Percentiles rank a stretch among this genome's conserved stretches.
Evolutionary conservation across 176 grass and related monocot genomes (phyloP).

Genomic region (Oropetium thomaeum): DNA sequence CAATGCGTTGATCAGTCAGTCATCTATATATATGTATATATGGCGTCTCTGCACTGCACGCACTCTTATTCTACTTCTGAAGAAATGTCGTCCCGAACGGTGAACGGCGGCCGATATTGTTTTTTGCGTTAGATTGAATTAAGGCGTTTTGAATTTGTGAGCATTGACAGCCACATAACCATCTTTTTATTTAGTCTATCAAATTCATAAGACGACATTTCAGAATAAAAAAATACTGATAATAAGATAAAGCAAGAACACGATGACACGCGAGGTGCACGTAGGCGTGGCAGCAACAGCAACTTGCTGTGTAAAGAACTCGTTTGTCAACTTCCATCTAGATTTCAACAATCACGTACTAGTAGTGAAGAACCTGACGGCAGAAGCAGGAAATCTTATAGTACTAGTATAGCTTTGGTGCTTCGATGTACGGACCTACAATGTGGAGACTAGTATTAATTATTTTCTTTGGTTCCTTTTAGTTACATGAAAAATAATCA

Average conservation of each 20-base stretch:
- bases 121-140: neutral
- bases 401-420: too few relatives aligned
- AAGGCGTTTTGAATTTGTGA: neutral
- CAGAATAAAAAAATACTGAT: neutral
- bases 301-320: slow-evolving; percentile 6
- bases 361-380: too few relatives aligned
- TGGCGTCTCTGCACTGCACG: neutral
- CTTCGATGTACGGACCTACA: neutral
- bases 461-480: too few relatives aligned
- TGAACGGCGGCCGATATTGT: neutral
- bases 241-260: neutral
- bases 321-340: slow-evolving; percentile 3
- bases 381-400: neutral
- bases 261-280: neutral
- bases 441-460: too few relatives aligned
- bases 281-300: neutral
- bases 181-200: neutral
- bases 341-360: neutral
- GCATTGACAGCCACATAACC: neutral
- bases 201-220: too few relatives aligned
- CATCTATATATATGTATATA: too few relatives aligned
- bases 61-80: neutral
- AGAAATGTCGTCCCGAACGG: neutral
- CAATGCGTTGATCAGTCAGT: neutral
- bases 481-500: neutral